These are phyloP conservation scores for Guyanaporus albipodus DNA, from an alignment of 768 basidiomycete species.

Conservation along the genomic window DNA sequence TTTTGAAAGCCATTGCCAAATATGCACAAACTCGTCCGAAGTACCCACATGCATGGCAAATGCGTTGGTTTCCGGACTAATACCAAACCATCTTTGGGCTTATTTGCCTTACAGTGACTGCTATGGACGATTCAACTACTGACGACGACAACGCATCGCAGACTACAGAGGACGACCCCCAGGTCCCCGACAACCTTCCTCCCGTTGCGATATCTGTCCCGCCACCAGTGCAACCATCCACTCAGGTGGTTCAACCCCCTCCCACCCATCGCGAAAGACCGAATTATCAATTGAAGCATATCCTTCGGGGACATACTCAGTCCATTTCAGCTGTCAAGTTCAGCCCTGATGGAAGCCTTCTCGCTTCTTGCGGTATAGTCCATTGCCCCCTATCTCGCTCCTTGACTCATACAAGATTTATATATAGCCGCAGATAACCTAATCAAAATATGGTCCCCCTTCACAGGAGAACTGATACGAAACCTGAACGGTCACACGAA, in stretches of 20 bases:
- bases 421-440: slow-evolving; percentile 69
- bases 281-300: slow-evolving; percentile 66
- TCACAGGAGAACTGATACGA: slow-evolving; percentile 71
- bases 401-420: neutral
- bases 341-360: slow-evolving; percentile 77
- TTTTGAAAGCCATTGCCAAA: slow-evolving; percentile 24
- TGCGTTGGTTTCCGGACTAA: no score
- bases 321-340: slow-evolving; percentile 90
- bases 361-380: slow-evolving; percentile 83
- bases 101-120: slow-evolving; percentile 1
- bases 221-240: slow-evolving; percentile 32
- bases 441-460: slow-evolving; percentile 81
- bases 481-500: slow-evolving; percentile 72
- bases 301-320: slow-evolving; percentile 71
- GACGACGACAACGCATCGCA: slow-evolving; percentile 71
- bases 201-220: slow-evolving; percentile 32
- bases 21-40: slow-evolving; percentile 20
- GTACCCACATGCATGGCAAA: no score
- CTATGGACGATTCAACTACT: slow-evolving; percentile 43
- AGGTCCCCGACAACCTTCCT: slow-evolving; percentile 59
- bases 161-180: slow-evolving; percentile 82
- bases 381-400: neutral
- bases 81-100: neutral
- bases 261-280: slow-evolving; percentile 43
- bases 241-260: slow-evolving; percentile 33